phyloP scores from a whole-genome alignment of 495 filamentous ascomycete species.

The Penicillium salamii region DNA sequence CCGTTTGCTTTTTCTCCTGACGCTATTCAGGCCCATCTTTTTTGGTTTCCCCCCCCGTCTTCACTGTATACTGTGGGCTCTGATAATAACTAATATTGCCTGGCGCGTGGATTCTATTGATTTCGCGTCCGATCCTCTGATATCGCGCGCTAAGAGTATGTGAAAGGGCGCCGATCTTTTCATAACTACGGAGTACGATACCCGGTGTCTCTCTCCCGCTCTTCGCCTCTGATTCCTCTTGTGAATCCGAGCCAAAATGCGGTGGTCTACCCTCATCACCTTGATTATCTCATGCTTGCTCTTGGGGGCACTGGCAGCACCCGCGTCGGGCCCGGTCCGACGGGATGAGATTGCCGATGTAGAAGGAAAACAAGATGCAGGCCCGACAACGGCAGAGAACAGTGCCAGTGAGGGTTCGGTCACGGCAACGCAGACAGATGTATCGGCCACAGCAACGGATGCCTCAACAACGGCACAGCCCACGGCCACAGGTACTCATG shows the following conservation, averaged over 20 bases:
- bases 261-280: slow-evolving; percentile 13
- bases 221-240: not conserved
- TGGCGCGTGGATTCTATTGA: not conserved
- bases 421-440: not conserved
- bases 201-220: not conserved
- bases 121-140: not conserved
- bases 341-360: slow-evolving; percentile 3
- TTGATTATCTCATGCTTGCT: slow-evolving; percentile 9
- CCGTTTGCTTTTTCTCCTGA: not conserved
- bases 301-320: slow-evolving; percentile 17
- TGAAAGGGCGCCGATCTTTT: not conserved
- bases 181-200: not conserved
- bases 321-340: slow-evolving; percentile 1
- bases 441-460: slow-evolving; percentile 13
- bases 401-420: not conserved
- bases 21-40: not conserved
- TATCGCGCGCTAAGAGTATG: slow-evolving; percentile 1
- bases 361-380: slow-evolving; percentile 1
- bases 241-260: slow-evolving; percentile 11
- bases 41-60: too few relatives aligned
- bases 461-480: slow-evolving; percentile 11
- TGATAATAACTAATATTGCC: slow-evolving; percentile 1
- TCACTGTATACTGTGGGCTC: too few relatives aligned
- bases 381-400: slow-evolving; percentile 7
- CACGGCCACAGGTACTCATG: slow-evolving; percentile 14